These are phyloP conservation scores for Scheffersomyces illinoinensis DNA, from an alignment of 1,139 yeast genomes.

Conservation along the genomic window DNA sequence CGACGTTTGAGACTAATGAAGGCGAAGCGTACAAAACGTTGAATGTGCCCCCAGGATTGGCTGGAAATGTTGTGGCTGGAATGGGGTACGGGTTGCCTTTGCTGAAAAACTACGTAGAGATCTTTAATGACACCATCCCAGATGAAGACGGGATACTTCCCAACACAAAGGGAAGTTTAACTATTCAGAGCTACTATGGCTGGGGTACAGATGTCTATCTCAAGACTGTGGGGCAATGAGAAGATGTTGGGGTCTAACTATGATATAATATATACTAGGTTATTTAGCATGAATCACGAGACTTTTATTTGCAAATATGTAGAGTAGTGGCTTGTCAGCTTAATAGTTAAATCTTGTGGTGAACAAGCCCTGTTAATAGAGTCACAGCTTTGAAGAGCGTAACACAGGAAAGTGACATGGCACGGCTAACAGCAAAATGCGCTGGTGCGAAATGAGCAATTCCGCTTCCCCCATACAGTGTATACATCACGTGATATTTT, in stretches of 20 bases:
- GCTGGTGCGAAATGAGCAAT: neutral
- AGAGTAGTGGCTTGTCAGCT: neutral
- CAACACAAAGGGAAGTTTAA: conserved; percentile 60
- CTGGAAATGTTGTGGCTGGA: conserved; percentile 82
- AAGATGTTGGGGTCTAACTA: conserved; percentile 50
- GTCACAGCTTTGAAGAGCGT: neutral
- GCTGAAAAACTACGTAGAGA: conserved; percentile 57
- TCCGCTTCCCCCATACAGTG: too few species aligned
- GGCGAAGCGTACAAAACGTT: conserved; percentile 60
- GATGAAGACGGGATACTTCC: conserved; percentile 14
- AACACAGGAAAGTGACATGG: neutral
- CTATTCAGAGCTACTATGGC: conserved; percentile 78
- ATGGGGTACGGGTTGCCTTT: conserved; percentile 95
- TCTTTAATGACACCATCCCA: conserved; percentile 38
- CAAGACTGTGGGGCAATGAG: conserved; percentile 40
- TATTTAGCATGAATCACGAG: neutral
- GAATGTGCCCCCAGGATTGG: conserved; percentile 71
- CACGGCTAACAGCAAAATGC: neutral
- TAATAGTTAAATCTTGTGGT: too few species aligned
- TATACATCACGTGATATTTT: neutral
- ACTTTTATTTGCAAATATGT: neutral
- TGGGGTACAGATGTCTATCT: conserved; percentile 66
- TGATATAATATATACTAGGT: neutral
- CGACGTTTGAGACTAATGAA: conserved; percentile 67
- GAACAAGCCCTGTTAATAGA: neutral